Base-by-base conservation (phyloP, 345 rosid species). In the Populus ilicifolia region DNA sequence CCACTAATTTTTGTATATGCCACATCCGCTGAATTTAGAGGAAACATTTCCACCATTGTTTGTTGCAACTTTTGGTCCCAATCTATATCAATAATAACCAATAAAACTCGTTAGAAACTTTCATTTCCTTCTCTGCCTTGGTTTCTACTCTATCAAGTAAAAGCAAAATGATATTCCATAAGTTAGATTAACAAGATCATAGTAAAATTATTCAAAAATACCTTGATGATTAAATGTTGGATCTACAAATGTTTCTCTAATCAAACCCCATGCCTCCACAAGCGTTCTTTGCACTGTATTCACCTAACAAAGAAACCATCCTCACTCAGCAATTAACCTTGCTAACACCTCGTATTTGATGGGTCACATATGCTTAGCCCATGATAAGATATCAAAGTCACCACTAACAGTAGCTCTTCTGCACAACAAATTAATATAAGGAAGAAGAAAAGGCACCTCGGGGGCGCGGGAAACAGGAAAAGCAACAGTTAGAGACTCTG, bases 191-290 rank as follows among this genome's bases (percentile, higher is more conserved):
- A 39, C 43, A 6, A 8, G 10, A 39, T 39, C 43, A 39, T 9
- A 39, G 43, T 39, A 39, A 1, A 39, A 39, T 7, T 16, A 36
- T 23, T 7, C 7, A 16, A 39, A 27, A 33, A 33, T 86, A 90
- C 98, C 98, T 81, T 94, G 98, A 81, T 92, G 96, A 74, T 91
- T 94, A 76, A 85, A 92, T 25, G 97, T 89, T 54, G 97, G 98
- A 78, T 94, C 98, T 1, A 94, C 81, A 43, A 94, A 94, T 44
- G 97, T 90, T 83, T 94, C 97, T 79, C 96, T 86, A 82, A 94
- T 94, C 82, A 94, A 87, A 67, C 96, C 96, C 97, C 97, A 94
- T 71, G 98, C 93, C 83, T 94, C 97, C 81, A 94, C 94, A 41
- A 94, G 97, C 69, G 98, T 94, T 85, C 91, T 88, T 83, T 92